Evolutionary conservation across 371 early-diverging fungal species (phyloP).

Genomic region (Mycotypha africana): DNA sequence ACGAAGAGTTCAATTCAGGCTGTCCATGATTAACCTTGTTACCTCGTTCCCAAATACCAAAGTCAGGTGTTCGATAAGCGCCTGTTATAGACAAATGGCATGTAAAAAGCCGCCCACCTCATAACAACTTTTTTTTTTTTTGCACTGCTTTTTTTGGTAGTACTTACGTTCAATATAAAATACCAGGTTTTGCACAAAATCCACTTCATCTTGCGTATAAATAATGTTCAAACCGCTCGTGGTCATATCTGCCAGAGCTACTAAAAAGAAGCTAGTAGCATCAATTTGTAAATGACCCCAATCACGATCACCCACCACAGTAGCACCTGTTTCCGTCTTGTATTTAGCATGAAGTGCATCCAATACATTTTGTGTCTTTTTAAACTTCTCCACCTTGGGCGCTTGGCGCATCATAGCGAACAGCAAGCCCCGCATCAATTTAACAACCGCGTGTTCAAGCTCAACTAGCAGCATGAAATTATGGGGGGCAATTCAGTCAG

Average conservation of each 20-base stretch:
- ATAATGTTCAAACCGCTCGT: slow-evolving; percentile 74
- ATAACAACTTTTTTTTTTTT: too few relatives aligned
- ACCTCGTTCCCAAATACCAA: slow-evolving; percentile 90
- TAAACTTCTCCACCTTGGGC: slow-evolving; percentile 77
- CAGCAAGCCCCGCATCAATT: slow-evolving; percentile 73
- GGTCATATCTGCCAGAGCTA: slow-evolving; percentile 84
- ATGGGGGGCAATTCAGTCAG: too few relatives aligned
- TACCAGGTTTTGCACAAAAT: slow-evolving; percentile 87
- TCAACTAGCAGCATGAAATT: slow-evolving; percentile 50
- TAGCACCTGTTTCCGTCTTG: slow-evolving; percentile 78
- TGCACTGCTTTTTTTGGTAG: not conserved
- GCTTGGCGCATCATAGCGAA: slow-evolving; percentile 87
- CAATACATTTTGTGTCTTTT: slow-evolving; percentile 64
- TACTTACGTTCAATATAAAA: slow-evolving; percentile 82
- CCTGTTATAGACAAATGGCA: slow-evolving; percentile 16
- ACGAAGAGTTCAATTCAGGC: slow-evolving; percentile 84
- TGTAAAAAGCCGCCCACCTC: not conserved
- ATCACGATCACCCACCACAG: slow-evolving; percentile 82
- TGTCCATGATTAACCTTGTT: slow-evolving; percentile 87
- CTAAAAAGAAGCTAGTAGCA: slow-evolving; percentile 79
- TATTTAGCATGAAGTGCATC: slow-evolving; percentile 89
- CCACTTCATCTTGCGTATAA: slow-evolving; percentile 84
- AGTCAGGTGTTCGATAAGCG: slow-evolving; percentile 78
- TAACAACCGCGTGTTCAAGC: slow-evolving; percentile 80
- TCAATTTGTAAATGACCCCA: slow-evolving; percentile 86